Evolutionary conservation across 2,329 filamentous ascomycete species (phyloP), one percentile per base, ranked within the genome.

Genomic region (Phyllosticta capitalensis): DNA sequence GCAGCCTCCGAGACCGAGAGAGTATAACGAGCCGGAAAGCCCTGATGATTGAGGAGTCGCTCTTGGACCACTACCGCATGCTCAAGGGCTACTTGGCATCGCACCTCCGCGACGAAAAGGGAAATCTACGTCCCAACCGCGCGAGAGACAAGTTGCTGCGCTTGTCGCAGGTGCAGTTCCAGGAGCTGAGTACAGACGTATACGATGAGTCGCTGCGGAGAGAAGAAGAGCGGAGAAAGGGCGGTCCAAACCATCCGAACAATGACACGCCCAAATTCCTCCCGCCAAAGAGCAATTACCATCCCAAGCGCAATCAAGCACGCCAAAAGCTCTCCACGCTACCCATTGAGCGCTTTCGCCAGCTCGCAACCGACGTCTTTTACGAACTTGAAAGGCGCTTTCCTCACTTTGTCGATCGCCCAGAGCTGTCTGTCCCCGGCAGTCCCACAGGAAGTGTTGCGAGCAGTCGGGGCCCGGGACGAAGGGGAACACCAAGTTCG

Each of bases 241-340:
- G 75, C 28, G 75, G 76, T n/a, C 71, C 70, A 21, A 68, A 80
- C 56, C 81, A 81, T 53, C 76, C 76, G 28, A 73, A 74, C 53
- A 76, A 72, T 65, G 67, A 71, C 54, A 73, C 68, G 64, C 76
- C 67, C 72, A 81, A 72, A 12, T 95, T 85, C 69, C 82, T 99
- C 5, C 77, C 89, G 22, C 90, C 94, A n/a, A 90, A 92, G 71
- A 82, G 87, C 64, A 87, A 85, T 64, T 97, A 97, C 74, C 94
- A 99, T 73, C 91, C 92, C 2, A 99, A 97, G 75, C 87, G 94
- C 63, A 99, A 99, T 71, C 92, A 97, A 72, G 94, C 94, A n/a
- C 84, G 94, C 49, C 91, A 96, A 74, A 95, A 95, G 72, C 83
- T 99, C 20, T 92, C 91, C 0, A 95, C 92, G 0, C 82, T 99